A percentile compares a stretch with the other conserved stretches of the same genome.
Evolutionary conservation across 2,329 filamentous ascomycete species (phyloP).

Genomic region (Neonectria hederae): DNA sequence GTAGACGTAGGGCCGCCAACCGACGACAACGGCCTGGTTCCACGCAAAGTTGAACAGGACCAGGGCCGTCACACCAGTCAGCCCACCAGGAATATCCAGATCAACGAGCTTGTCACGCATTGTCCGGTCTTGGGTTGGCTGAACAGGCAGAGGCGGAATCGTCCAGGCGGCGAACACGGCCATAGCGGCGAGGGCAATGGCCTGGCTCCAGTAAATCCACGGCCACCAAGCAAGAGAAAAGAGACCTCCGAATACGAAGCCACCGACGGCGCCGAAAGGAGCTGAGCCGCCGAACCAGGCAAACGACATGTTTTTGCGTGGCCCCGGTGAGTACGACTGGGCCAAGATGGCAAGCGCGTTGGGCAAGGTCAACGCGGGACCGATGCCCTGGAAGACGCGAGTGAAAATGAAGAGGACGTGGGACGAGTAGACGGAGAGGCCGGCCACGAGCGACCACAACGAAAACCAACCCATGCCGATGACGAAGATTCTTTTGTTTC

Average conservation of each 20-base stretch:
- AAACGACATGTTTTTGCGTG: slow-evolving; percentile 48
- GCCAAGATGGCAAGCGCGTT: slow-evolving; percentile 67
- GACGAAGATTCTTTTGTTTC: slow-evolving; percentile 62
- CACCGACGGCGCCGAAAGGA: slow-evolving; percentile 43
- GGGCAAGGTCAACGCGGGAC: slow-evolving; percentile 64
- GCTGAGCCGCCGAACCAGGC: slow-evolving; percentile 48
- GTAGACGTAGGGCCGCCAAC: slow-evolving; percentile 66
- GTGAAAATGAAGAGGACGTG: slow-evolving; percentile 55
- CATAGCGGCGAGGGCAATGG: slow-evolving; percentile 7
- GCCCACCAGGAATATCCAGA: slow-evolving; percentile 31
- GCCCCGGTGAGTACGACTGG: slow-evolving; percentile 54
- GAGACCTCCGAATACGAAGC: slow-evolving; percentile 35
- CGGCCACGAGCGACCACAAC: slow-evolving; percentile 57
- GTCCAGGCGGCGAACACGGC: slow-evolving; percentile 30
- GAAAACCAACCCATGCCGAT: slow-evolving; percentile 61
- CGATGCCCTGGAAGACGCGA: slow-evolving; percentile 63
- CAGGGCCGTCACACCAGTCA: slow-evolving; percentile 60
- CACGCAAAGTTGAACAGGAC: slow-evolving; percentile 70
- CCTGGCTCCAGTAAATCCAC: slow-evolving; percentile 43
- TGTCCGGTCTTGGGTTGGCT: slow-evolving; percentile 30
- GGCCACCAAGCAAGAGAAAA: slow-evolving; percentile 52
- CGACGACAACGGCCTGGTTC: slow-evolving; percentile 67
- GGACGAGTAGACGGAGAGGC: slow-evolving; percentile 46
- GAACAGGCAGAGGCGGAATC: neutral
- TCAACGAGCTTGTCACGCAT: neutral